These are phyloP conservation scores for Batkoa obscura DNA, from an alignment of 371 early-diverging fungal species.

Conservation along the genomic window DNA sequence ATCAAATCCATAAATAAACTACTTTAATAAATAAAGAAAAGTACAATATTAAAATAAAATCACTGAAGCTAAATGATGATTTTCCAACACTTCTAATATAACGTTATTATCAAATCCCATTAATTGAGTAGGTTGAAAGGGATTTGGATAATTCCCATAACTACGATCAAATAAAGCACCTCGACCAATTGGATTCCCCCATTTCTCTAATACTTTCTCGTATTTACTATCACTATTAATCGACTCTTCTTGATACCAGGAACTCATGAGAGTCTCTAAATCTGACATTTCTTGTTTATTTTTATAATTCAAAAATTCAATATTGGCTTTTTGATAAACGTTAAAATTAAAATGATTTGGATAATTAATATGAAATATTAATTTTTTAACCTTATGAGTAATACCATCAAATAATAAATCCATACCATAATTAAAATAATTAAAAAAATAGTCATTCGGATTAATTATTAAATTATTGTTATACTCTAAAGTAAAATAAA, in stretches of 20 bases:
- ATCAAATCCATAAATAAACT: too few species aligned
- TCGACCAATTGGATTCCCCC: neutral
- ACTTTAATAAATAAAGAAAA: too few species aligned
- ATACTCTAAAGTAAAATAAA: too few species aligned
- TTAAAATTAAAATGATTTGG: slow-evolving; percentile 50
- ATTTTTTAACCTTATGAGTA: slow-evolving; percentile 44
- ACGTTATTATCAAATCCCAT: neutral
- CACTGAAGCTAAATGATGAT: neutral
- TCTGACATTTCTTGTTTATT: too few species aligned
- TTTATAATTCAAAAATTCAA: neutral
- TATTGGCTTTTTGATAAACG: neutral
- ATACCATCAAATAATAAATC: slow-evolving; percentile 52
- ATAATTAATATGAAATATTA: slow-evolving; percentile 51
- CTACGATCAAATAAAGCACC: neutral
- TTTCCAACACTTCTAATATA: neutral
- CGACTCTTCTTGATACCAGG: too few species aligned
- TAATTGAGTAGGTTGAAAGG: neutral
- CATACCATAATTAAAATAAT: slow-evolving; percentile 50
- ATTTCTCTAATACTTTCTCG: neutral
- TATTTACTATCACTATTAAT: neutral
- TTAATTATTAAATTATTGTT: neutral
- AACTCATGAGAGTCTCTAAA: neutral
- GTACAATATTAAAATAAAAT: neutral
- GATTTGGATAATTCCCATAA: neutral
- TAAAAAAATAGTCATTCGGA: slow-evolving; percentile 43